These are phyloP conservation scores for Neofusicoccum ribis DNA, from an alignment of 2,329 filamentous ascomycete genomes.

Conservation along the genomic window DNA sequence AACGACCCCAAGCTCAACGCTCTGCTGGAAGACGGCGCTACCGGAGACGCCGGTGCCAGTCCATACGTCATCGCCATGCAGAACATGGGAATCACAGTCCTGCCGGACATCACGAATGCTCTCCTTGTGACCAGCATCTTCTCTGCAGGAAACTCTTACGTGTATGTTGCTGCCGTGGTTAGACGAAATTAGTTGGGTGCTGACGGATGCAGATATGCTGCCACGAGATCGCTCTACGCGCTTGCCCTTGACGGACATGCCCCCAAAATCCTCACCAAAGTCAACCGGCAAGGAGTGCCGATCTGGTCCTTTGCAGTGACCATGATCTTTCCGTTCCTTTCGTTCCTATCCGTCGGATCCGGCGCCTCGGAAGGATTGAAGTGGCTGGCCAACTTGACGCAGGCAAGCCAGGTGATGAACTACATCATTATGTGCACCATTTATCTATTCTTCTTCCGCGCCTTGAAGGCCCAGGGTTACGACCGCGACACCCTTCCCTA, in stretches of 20 bases:
- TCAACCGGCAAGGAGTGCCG: constrained; percentile 61
- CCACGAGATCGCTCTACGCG: constrained; percentile 41
- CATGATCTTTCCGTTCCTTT: constrained; percentile 39
- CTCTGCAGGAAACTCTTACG: constrained; percentile 53
- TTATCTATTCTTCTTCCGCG: constrained; percentile 56
- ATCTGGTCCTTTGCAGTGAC: constrained; percentile 58
- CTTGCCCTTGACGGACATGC: constrained; percentile 50
- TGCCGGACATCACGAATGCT: constrained; percentile 31
- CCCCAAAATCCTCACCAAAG: constrained; percentile 55
- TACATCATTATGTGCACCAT: constrained; percentile 59
- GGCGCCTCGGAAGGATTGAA: constrained; percentile 32
- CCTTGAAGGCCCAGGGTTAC: constrained; percentile 48
- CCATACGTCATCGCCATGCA: constrained; percentile 35
- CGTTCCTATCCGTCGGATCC: constrained; percentile 35
- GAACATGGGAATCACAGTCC: constrained; percentile 34
- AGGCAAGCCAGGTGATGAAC: constrained; percentile 61
- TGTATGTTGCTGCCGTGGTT: constrained; percentile 29
- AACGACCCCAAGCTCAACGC: constrained; percentile 72
- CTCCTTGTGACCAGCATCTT: constrained; percentile 47
- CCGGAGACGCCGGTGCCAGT: constrained; percentile 13
- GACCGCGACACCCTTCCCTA: constrained; percentile 48
- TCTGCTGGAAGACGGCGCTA: constrained; percentile 20
- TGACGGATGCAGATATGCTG: constrained; percentile 8
- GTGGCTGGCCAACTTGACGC: constrained; percentile 53
- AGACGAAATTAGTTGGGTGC: neutral